Base-by-base conservation (phyloP, 208 protist genomes). In the Crithidia acanthocephali region DNA sequence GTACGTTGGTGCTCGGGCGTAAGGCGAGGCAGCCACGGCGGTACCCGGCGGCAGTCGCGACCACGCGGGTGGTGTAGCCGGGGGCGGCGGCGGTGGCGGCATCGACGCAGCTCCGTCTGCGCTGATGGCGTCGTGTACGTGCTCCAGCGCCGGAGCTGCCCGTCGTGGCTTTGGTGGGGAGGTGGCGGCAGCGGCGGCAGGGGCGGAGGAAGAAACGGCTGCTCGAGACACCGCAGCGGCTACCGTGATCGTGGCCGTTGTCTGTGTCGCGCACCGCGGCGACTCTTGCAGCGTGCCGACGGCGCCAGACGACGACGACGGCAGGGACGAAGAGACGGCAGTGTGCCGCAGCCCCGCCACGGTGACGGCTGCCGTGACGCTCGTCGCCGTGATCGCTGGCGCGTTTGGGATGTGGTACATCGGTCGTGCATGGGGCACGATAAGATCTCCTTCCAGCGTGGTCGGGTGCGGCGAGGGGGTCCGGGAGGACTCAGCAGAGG, bases 1-100 rank as follows among this genome's bases (percentile, higher is more conserved):
- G 45, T 42, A 59, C 11, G 45, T 65, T n/a, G 62, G 23, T 7
- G 35, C 32, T 4, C 55, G 47, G 1, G 55, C 33, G 55, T 70
- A 50, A 8, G 62, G 45, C 0, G 62, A 57, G 23, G 71, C 62
- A 16, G 71, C 51, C 18, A 76, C 42, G 16, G 45, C 32, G 16
- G 45, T 15, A 6, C 44, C 44, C 5, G 44, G 16, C 18, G 9
- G 44, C 44, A 9, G 44, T n/a, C 16, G 44, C 44, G 16, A n/a
- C 44, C 44, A 13, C 18, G 18, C 16, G 6, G 9, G 9, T 15
- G 18, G 44, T 3, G 35, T 11, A 11, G 35, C 11, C 35, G 35
- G 8, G 35, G 35, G 8, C 35, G 8, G 8, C 11, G 5, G 35
- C 5, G 35, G 35, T 40, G 5, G 35, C 35, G 35, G 35, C 35